A percentile compares a stretch with the other conserved stretches of the same genome.
Conservation (phyloP, 2,329 filamentous ascomycete genomes). For the Aspergillus tubingensis region DNA sequence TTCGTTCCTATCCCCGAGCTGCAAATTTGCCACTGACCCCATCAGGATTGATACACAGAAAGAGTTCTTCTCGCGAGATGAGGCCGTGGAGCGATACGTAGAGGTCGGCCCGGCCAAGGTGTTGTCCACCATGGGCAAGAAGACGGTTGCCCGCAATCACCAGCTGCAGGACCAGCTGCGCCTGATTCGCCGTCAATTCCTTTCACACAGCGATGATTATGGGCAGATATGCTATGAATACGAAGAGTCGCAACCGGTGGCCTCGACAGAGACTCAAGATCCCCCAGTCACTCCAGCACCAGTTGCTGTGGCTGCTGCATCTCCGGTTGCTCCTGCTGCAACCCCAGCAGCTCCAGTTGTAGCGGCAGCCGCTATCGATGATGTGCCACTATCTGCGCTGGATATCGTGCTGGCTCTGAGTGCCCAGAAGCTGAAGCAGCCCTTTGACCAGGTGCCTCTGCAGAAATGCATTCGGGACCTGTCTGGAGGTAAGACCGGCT, state of each 20-base stretch:
- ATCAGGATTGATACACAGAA: slow-evolving; percentile 9
- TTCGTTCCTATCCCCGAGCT: no score
- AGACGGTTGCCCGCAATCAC: slow-evolving; percentile 1
- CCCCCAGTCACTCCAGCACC: not conserved
- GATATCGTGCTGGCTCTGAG: slow-evolving; percentile 3
- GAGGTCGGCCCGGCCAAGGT: slow-evolving; percentile 5
- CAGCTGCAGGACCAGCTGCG: not conserved
- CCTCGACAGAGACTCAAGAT: not conserved
- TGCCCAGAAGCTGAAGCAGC: slow-evolving; percentile 8
- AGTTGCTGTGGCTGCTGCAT: not conserved
- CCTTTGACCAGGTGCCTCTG: slow-evolving; percentile 1
- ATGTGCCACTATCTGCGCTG: not conserved
- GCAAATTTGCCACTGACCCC: not conserved
- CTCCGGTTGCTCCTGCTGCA: not conserved
- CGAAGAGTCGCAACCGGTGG: not conserved
- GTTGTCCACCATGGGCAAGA: slow-evolving; percentile 5
- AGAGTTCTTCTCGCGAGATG: not conserved
- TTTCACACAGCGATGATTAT: not conserved
- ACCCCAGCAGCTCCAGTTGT: not conserved
- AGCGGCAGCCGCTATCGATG: not conserved
- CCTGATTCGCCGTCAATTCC: not conserved
- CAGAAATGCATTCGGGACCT: slow-evolving; percentile 5
- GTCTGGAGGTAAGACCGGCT: not conserved
- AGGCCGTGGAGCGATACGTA: not conserved
- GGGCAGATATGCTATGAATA: slow-evolving; percentile 2